These are phyloP conservation scores for Dillenia turbinata DNA, from an alignment of 164 flowering plant species.

Conservation along the genomic window DNA sequence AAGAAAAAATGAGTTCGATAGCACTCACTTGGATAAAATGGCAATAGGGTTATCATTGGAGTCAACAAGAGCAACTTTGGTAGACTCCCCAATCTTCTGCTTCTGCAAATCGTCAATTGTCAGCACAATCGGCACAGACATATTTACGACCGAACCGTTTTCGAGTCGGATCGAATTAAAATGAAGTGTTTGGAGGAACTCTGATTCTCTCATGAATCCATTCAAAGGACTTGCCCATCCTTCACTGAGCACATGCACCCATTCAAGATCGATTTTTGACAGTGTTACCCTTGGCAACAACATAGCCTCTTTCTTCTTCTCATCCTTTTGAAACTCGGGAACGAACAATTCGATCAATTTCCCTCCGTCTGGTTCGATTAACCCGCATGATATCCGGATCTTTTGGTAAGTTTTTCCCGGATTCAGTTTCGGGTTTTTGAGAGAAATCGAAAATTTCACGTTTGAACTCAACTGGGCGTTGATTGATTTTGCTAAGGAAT, in stretches of 20 bases:
- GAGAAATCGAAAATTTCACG: slow-evolving; percentile 7
- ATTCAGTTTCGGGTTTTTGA: slow-evolving; percentile 7
- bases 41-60: slow-evolving; percentile 51
- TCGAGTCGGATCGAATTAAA: slow-evolving; percentile 72
- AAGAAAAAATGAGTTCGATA: not conserved
- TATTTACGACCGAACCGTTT: slow-evolving; percentile 81
- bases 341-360: slow-evolving; percentile 68
- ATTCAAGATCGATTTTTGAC: slow-evolving; percentile 66
- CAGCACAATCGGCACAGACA: slow-evolving; percentile 96
- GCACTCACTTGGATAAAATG: slow-evolving; percentile 63
- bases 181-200: slow-evolving; percentile 99
- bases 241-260: slow-evolving; percentile 78
- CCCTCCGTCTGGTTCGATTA: slow-evolving; percentile 97
- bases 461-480: slow-evolving; percentile 22
- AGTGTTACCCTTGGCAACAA: slow-evolving; percentile 53
- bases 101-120: slow-evolving; percentile 77
- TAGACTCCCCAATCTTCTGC: slow-evolving; percentile 51
- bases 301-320: slow-evolving; percentile 46
- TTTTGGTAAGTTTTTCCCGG: slow-evolving; percentile 3
- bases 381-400: slow-evolving; percentile 29
- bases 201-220: slow-evolving; percentile 88
- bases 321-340: slow-evolving; percentile 32
- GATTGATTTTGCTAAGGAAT: slow-evolving; percentile 10
- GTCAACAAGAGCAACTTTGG: slow-evolving; percentile 67
- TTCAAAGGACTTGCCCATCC: slow-evolving; percentile 49